These are phyloP conservation scores for Withania somnifera DNA, from an alignment of 305 asterid species.

Conservation along the genomic window DNA sequence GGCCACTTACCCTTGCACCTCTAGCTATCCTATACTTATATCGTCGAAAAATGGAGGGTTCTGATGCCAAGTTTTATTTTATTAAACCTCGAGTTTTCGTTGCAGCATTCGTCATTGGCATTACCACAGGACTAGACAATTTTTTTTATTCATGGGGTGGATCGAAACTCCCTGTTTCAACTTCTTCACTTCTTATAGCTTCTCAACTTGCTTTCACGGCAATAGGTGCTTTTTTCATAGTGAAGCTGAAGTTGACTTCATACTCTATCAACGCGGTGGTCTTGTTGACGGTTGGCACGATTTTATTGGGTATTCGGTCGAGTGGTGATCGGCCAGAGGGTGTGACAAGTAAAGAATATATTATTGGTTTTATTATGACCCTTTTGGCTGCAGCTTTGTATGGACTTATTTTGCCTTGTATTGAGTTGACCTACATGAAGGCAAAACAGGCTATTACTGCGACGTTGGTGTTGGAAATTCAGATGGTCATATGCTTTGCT, in stretches of 20 bases:
- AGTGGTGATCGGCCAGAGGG: slow-evolving; percentile 49
- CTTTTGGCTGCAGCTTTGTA: slow-evolving; percentile 48
- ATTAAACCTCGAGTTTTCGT: slow-evolving; percentile 16
- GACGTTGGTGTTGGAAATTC: slow-evolving; percentile 54
- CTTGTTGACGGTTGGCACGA: slow-evolving; percentile 43
- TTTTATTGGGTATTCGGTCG: slow-evolving; percentile 41
- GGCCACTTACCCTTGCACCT: slow-evolving; percentile 31
- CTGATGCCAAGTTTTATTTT: not conserved
- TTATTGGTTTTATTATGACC: slow-evolving; percentile 41
- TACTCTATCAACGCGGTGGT: slow-evolving; percentile 45
- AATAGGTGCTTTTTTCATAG: slow-evolving; percentile 42
- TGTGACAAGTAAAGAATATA: slow-evolving; percentile 28
- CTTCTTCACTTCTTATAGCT: slow-evolving; percentile 40
- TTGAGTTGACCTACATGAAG: slow-evolving; percentile 42
- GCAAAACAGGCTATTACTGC: slow-evolving; percentile 31
- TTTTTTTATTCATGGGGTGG: slow-evolving; percentile 30
- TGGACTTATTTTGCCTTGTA: slow-evolving; percentile 49
- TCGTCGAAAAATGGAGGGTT: slow-evolving; percentile 12
- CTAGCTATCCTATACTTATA: slow-evolving; percentile 12
- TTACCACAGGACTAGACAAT: slow-evolving; percentile 20
- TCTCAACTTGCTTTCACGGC: slow-evolving; percentile 68
- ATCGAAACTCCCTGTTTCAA: slow-evolving; percentile 36
- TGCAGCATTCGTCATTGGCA: slow-evolving; percentile 14
- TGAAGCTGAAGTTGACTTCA: slow-evolving; percentile 44
- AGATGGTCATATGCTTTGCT: slow-evolving; percentile 39